Conservation (phyloP, 176 grass and related monocot genomes). For the Neostapfia colusana region DNA sequence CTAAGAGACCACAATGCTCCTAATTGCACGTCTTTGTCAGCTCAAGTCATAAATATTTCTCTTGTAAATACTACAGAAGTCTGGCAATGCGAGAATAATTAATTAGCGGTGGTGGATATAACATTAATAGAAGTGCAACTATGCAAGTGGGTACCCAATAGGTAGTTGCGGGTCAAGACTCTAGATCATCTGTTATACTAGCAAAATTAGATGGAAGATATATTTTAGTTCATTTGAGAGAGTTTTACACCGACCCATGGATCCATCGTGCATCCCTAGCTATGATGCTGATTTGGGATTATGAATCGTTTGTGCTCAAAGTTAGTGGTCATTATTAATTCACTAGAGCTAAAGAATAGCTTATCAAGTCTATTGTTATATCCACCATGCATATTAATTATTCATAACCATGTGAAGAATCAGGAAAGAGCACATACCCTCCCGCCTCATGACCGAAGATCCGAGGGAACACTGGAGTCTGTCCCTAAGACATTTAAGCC, state of each 20-base stretch:
- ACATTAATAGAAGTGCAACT: background rate
- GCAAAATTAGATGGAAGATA: too few species aligned
- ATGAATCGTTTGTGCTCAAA: too few species aligned
- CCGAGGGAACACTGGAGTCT: conserved; percentile 83
- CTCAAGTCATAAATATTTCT: background rate
- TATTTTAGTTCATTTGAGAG: too few species aligned
- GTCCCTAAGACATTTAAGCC: conserved; percentile 47
- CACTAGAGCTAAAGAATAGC: conserved; percentile 56
- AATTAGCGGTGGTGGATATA: background rate
- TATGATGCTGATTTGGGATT: too few species aligned
- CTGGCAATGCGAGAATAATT: background rate
- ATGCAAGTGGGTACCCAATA: background rate
- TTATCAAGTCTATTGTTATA: too few species aligned
- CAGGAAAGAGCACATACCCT: conserved; percentile 48
- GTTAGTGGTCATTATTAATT: conserved; percentile 34
- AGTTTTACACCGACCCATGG: too few species aligned
- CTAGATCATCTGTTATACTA: too few species aligned
- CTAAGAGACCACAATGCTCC: background rate
- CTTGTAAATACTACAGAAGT: background rate
- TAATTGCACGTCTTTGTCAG: background rate
- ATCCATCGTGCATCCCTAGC: too few species aligned
- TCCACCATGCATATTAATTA: too few species aligned
- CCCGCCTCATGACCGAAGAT: conserved; percentile 96
- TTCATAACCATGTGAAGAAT: background rate
- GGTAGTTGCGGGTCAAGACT: background rate